phyloP scores from a whole-genome alignment of 805 yeast species.

The Spathaspora boniae region DNA sequence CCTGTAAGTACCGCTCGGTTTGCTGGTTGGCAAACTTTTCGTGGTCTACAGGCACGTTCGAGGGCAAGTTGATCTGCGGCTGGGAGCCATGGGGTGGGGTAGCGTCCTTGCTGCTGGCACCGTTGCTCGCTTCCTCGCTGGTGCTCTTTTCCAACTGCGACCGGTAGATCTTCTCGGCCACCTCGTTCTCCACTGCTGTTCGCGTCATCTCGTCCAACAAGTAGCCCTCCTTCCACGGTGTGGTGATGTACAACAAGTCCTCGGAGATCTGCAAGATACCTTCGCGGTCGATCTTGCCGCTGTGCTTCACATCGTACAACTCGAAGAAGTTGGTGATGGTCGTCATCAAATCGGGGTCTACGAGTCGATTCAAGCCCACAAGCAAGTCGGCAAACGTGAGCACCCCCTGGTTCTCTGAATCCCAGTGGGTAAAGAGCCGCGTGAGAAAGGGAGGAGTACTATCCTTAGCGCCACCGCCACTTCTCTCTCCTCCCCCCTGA shows the following conservation, averaged over 20 bases:
- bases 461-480: no score
- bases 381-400: conserved; percentile 68
- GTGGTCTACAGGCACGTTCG: conserved; percentile 60
- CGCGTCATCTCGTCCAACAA: conserved; percentile 64
- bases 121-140: conserved; percentile 21
- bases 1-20: conserved; percentile 75
- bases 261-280: conserved; percentile 83
- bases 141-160: conserved; percentile 21
- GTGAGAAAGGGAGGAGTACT: conserved; percentile 32
- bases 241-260: conserved; percentile 75
- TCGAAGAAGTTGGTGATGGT: conserved; percentile 75
- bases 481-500: conserved; percentile 8
- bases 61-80: conserved; percentile 43
- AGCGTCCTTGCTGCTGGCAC: conserved; percentile 11
- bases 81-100: conserved; percentile 19
- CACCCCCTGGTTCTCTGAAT: conserved; percentile 48
- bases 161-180: conserved; percentile 58
- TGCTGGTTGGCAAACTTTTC: conserved; percentile 60
- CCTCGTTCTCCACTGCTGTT: conserved; percentile 57
- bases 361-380: conserved; percentile 65
- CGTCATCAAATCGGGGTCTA: conserved; percentile 73
- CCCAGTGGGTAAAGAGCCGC: conserved; percentile 72
- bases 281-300: conserved; percentile 68
- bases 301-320: conserved; percentile 60
- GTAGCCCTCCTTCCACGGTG: conserved; percentile 78